These are phyloP conservation scores for Castanea crenata DNA, from an alignment of 306 rosid genomes.

Conservation along the genomic window DNA sequence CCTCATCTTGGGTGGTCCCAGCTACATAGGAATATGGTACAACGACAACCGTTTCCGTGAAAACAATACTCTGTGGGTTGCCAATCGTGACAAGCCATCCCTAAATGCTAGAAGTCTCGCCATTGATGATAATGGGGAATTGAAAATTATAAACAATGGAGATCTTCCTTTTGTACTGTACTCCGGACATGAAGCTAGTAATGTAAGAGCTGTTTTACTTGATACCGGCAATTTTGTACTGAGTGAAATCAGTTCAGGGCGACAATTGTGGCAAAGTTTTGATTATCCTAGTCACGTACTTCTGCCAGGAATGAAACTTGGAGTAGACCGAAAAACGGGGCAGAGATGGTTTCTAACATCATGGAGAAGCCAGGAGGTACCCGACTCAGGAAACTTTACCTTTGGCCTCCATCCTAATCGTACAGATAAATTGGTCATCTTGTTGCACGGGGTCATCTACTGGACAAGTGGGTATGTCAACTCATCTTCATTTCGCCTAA, in stretches of 20 bases:
- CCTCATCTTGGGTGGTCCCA: not conserved
- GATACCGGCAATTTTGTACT: conserved; percentile 26
- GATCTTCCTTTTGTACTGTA: not conserved
- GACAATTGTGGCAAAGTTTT: conserved; percentile 29
- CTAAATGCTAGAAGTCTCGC: conserved; percentile 1
- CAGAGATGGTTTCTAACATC: conserved; percentile 18
- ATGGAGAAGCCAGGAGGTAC: not conserved
- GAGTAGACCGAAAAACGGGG: conserved; percentile 21
- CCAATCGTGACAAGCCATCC: conserved; percentile 22
- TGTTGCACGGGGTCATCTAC: conserved; percentile 4
- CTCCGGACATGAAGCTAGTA: conserved; percentile 10
- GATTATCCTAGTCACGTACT: conserved; percentile 30
- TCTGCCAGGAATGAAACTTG: conserved; percentile 25
- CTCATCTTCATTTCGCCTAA: too few species aligned
- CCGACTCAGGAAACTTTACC: conserved; percentile 19
- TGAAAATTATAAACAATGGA: conserved; percentile 7
- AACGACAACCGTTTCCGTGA: not conserved
- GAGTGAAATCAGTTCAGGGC: conserved; percentile 9
- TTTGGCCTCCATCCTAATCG: conserved; percentile 21
- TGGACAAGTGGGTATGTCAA: conserved; percentile 17
- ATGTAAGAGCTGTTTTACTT: conserved; percentile 11
- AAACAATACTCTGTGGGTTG: conserved; percentile 7
- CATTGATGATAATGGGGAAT: conserved; percentile 15
- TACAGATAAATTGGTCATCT: conserved; percentile 19
- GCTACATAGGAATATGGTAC: conserved; percentile 17